phyloP scores from a whole-genome alignment of 768 basidiomycete genomes.

The Kwoniella sp. region DNA sequence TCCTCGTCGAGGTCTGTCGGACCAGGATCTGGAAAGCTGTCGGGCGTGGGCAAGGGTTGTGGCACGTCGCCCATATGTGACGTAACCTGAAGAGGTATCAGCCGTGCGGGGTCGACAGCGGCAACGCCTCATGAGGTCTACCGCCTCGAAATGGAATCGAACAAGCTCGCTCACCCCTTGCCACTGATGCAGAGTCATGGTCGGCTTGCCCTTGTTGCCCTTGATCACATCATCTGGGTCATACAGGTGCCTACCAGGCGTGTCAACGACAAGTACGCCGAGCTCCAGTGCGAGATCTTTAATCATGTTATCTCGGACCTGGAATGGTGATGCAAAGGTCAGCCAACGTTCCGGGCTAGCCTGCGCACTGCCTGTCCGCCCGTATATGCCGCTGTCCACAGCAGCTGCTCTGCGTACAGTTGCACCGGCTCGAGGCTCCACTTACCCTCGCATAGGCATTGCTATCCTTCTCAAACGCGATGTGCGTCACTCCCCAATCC shows the following conservation, averaged over 20 bases:
- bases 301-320: slow-evolving; percentile 43
- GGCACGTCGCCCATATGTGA: slow-evolving; percentile 36
- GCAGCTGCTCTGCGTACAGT: too few species aligned
- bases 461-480: slow-evolving; percentile 47
- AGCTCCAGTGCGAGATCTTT: slow-evolving; percentile 25
- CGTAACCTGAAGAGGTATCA: slow-evolving; percentile 25
- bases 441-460: slow-evolving; percentile 44
- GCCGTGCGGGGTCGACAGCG: background rate
- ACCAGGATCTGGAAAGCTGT: slow-evolving; percentile 42
- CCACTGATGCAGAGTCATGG: slow-evolving; percentile 48
- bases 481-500: slow-evolving; percentile 51
- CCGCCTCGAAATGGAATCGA: background rate
- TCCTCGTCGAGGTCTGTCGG: slow-evolving; percentile 17
- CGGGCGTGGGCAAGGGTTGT: slow-evolving; percentile 32
- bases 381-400: too few species aligned
- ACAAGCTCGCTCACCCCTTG: slow-evolving; percentile 34
- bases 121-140: background rate
- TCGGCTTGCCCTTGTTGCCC: slow-evolving; percentile 44
- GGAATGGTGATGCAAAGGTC: background rate
- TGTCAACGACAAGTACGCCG: slow-evolving; percentile 45
- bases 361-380: too few species aligned
- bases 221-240: slow-evolving; percentile 47
- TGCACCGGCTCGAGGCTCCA: too few species aligned
- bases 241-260: slow-evolving; percentile 50
- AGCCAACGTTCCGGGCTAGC: background rate